phyloP scores from a whole-genome alignment of 2,329 filamentous ascomycete species.

The Ophiostoma ips region DNA sequence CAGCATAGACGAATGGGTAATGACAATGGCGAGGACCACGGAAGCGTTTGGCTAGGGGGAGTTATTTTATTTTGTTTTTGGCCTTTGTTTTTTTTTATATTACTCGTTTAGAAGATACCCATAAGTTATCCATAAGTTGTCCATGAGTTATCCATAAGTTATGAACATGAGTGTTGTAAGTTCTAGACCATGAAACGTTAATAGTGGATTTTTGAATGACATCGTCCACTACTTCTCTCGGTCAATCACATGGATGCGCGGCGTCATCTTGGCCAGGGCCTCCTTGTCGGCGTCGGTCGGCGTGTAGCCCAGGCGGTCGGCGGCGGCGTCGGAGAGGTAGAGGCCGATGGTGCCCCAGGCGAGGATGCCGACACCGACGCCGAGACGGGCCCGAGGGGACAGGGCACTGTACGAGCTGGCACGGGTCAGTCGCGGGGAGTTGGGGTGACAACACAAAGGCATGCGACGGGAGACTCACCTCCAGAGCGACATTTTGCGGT shows the following conservation, averaged over 20 bases:
- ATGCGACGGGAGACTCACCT: conserved; percentile 9
- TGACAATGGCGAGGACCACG: not conserved
- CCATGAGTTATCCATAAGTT: no score
- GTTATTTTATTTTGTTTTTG: not conserved
- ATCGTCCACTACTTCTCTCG: conserved; percentile 18
- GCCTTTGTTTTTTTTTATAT: not conserved
- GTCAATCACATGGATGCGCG: conserved; percentile 49
- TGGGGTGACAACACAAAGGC: not conserved
- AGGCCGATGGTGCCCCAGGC: conserved; percentile 63
- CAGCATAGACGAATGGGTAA: no score
- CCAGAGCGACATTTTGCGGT: conserved; percentile 19
- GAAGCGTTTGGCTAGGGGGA: not conserved
- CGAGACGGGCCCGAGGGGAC: conserved; percentile 52
- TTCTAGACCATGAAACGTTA: not conserved
- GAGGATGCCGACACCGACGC: conserved; percentile 61
- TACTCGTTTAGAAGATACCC: not conserved
- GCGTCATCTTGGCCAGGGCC: conserved; percentile 45
- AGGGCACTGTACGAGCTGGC: conserved; percentile 61
- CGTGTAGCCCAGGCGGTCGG: conserved; percentile 57
- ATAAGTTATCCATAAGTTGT: not conserved
- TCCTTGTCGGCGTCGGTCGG: conserved; percentile 62
- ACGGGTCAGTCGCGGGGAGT: not conserved
- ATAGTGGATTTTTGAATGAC: not conserved
- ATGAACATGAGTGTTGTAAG: no score
- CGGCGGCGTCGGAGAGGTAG: conserved; percentile 58